These are phyloP conservation scores for Phaeolepiota aurea DNA, from an alignment of 768 basidiomycete genomes.

Conservation along the genomic window DNA sequence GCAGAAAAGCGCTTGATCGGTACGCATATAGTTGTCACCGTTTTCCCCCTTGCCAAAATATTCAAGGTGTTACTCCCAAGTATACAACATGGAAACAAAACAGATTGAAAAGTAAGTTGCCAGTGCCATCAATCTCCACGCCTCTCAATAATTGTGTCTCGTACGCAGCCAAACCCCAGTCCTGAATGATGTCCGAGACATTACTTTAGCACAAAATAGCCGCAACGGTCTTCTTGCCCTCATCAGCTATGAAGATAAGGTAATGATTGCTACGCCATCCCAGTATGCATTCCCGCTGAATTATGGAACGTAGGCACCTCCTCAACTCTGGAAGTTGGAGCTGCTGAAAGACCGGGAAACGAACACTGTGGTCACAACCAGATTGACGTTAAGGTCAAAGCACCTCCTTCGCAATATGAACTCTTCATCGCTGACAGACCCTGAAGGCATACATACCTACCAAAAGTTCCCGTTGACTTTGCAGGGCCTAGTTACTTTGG, in stretches of 20 bases:
- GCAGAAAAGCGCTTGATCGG: constrained; percentile 70
- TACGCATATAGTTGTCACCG: constrained; percentile 35
- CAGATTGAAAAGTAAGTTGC: constrained; percentile 54
- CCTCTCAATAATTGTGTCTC: neutral
- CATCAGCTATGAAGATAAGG: constrained; percentile 71
- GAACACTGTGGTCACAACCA: constrained; percentile 19
- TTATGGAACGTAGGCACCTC: constrained; percentile 53
- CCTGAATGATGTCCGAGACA: constrained; percentile 64
- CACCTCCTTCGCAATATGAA: constrained; percentile 6
- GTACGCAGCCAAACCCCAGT: constrained; percentile 61
- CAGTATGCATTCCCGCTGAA: no score
- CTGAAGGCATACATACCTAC: constrained; percentile 64
- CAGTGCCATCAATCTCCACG: neutral
- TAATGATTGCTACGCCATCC: no score
- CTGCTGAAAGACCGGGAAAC: constrained; percentile 46
- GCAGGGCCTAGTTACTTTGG: constrained; percentile 81
- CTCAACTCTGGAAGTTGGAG: constrained; percentile 72
- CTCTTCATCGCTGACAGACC: neutral
- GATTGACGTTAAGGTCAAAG: constrained; percentile 33
- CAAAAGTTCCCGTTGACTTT: constrained; percentile 60
- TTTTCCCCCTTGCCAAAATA: no score
- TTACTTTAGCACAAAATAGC: constrained; percentile 48
- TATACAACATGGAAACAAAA: constrained; percentile 59
- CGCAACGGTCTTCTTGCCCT: constrained; percentile 48
- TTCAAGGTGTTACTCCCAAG: constrained; percentile 33